phyloP scores from a whole-genome alignment of 1,284 basidiomycete species.

The Moniliophthora roreri region DNA sequence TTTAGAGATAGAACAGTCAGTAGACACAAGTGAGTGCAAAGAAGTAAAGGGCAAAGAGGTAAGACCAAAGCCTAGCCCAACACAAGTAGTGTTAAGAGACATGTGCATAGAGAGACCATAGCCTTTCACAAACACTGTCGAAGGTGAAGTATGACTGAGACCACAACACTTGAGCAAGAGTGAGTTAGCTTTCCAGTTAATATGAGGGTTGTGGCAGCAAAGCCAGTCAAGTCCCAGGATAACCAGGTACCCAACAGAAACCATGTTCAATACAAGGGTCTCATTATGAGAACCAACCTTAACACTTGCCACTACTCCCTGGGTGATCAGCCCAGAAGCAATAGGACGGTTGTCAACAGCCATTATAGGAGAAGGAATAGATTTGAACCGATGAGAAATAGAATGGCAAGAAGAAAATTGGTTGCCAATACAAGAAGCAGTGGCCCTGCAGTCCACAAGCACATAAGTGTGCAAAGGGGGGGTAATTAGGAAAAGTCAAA shows the following conservation, averaged over 20 bases:
- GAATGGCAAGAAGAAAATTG: constrained; percentile 29
- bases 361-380: constrained; percentile 29
- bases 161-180: neutral
- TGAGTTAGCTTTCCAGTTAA: constrained; percentile 23
- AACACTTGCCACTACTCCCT: too few relatives aligned
- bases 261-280: constrained; percentile 19
- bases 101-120: neutral
- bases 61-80: too few relatives aligned
- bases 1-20: too few relatives aligned
- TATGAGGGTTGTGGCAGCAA: constrained; percentile 24
- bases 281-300: constrained; percentile 26
- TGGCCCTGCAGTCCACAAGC: constrained; percentile 35
- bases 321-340: constrained; percentile 33
- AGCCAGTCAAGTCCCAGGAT: constrained; percentile 35
- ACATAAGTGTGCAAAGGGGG: constrained; percentile 30
- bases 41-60: too few relatives aligned
- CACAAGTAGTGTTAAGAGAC: too few relatives aligned
- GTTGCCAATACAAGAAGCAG: constrained; percentile 33
- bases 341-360: constrained; percentile 36
- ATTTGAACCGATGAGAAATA: constrained; percentile 24
- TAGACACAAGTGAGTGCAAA: too few relatives aligned
- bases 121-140: neutral
- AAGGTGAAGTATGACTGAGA: neutral
- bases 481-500: constrained; percentile 28
- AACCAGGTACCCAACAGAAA: constrained; percentile 28